A percentile compares a stretch with the other conserved stretches of the same genome.
Conservation (phyloP, 31 red algal genomes). For the Bonnemaisonia californica region DNA sequence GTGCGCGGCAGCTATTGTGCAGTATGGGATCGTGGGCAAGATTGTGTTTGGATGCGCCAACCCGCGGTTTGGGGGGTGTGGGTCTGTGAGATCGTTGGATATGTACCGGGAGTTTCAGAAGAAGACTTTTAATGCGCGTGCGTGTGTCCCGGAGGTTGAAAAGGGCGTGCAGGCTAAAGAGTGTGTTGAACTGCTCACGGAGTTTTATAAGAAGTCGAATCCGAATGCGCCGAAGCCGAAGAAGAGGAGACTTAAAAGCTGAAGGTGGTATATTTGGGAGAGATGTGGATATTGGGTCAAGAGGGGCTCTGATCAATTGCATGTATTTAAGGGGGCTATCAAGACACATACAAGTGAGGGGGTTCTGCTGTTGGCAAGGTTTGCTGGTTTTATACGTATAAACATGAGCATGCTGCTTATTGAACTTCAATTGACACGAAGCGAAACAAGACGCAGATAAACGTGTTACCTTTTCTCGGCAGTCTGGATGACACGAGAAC, state of each 20-base stretch:
- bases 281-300: no score
- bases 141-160: slow-evolving; percentile 44
- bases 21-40: slow-evolving; percentile 45
- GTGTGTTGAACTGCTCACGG: slow-evolving; percentile 68
- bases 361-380: no score
- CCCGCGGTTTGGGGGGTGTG: slow-evolving; percentile 97
- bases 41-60: slow-evolving; percentile 95
- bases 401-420: no score
- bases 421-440: no score
- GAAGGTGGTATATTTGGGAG: no score
- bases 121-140: not conserved
- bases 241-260: slow-evolving; percentile 13
- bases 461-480: no score
- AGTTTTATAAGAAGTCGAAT: slow-evolving; percentile 87
- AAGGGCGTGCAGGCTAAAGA: slow-evolving; percentile 77
- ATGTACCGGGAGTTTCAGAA: slow-evolving; percentile 30
- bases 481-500: no score
- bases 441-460: no score
- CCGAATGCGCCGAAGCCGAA: slow-evolving; percentile 92
- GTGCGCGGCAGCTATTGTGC: slow-evolving; percentile 90
- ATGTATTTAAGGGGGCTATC: no score
- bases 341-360: no score
- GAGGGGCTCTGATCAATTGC: no score
- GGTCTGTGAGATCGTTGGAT: slow-evolving; percentile 66
- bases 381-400: no score